Base-by-base conservation (phyloP, 768 basidiomycete genomes). In the Russula brevipes region DNA sequence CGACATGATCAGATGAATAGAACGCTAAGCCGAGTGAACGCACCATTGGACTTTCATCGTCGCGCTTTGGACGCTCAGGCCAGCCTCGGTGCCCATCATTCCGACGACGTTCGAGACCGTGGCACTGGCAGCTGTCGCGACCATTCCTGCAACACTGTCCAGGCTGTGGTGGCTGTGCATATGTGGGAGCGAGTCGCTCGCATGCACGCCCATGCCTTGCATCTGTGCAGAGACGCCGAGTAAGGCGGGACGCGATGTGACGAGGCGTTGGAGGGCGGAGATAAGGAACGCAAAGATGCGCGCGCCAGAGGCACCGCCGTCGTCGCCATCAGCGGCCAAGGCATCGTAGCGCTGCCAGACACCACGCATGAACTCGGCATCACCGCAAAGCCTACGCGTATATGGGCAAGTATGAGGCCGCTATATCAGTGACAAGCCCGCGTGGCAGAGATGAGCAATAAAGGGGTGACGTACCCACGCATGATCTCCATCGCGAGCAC, bases 21-120 rank as follows among this genome's bases (percentile, higher is more conserved):
- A 11, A 5, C 4, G 30, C 6, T 10, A 3, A 41, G 55, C 49
- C 38, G 39, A 45, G 41, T 14, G 38, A 17, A 46, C 85, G 46
- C 64, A 94, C 94, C 95, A 94, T 73, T 94, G 92, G 31, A 97
- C 72, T 72, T 94, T 96, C 88, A 96, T 91, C 0, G 86, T 80
- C 3, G 89, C 88, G 0, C 79, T 78, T 53, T 88, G 86, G 17
- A 88, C 70, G 66, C 89, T 92, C 66, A 94, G 75, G 0, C 91
- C 90, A 8, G 76, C 78, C 24, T 83, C 83, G 0, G 83, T 75
- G 0, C 85, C 86, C 68, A 93, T 92, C 83, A 94, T 93, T 2
- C 91, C 91, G 46, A 87, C 89, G 2, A 94, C 88, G 6, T 89
- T 89, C 3, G 87, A 87, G 4, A 93, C 85, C 0, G 90, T 92